Percentiles rank a stretch among this genome's conserved stretches.
phyloP scores from a whole-genome alignment of 805 yeast species.

The Metschnikowia vanudenii region DNA sequence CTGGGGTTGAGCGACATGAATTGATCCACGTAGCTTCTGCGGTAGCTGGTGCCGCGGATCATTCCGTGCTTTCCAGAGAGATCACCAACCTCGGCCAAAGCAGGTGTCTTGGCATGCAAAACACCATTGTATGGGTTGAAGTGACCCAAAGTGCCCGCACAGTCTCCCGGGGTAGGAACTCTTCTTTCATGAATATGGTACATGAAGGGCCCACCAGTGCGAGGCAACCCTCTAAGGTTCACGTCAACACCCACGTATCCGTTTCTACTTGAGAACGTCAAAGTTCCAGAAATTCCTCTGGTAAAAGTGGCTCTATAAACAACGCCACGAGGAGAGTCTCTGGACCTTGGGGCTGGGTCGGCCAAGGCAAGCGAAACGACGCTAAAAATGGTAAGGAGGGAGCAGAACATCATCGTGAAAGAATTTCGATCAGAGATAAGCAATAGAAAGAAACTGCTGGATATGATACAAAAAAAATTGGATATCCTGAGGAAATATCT shows the following conservation, averaged over 20 bases:
- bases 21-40: conserved; percentile 28
- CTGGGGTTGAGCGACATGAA: conserved; percentile 32
- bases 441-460: too few species aligned
- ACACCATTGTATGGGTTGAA: conserved; percentile 39
- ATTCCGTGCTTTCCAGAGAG: conserved; percentile 26
- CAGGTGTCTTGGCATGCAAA: conserved; percentile 33
- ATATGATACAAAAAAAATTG: too few species aligned
- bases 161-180: conserved; percentile 33
- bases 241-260: conserved; percentile 35
- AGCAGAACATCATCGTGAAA: too few species aligned
- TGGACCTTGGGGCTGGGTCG: too few species aligned
- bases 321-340: conserved; percentile 1
- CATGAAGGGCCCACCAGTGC: conserved; percentile 37
- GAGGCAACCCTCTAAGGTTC: conserved; percentile 32
- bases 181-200: conserved; percentile 39
- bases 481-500: too few species aligned
- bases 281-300: conserved; percentile 7
- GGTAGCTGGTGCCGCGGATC: conserved; percentile 25
- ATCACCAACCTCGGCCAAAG: conserved; percentile 35
- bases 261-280: neutral
- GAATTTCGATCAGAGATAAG: too few species aligned
- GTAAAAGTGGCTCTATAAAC: conserved; percentile 5
- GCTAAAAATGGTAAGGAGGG: too few species aligned
- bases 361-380: too few species aligned
- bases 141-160: conserved; percentile 33